Evolutionary conservation across 1,139 yeast genomes (phyloP).

Genomic region (Yamadazyma diddensiae): DNA sequence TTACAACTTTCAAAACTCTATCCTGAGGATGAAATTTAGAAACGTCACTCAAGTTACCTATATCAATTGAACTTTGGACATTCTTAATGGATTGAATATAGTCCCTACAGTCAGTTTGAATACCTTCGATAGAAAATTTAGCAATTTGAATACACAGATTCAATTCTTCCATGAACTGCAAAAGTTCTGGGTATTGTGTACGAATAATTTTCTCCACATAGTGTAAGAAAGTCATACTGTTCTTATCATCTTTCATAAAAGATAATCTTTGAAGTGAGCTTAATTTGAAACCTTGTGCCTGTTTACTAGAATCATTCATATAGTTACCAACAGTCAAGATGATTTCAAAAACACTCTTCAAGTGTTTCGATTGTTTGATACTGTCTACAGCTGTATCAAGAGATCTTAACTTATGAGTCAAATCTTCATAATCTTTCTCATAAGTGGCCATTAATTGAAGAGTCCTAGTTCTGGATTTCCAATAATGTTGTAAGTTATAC

Average conservation of each 20-base stretch:
- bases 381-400: slow-evolving; percentile 66
- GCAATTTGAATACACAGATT: slow-evolving; percentile 57
- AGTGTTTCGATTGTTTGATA: slow-evolving; percentile 54
- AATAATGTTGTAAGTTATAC: slow-evolving; percentile 72
- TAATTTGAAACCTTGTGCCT: slow-evolving; percentile 77
- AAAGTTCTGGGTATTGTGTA: slow-evolving; percentile 63
- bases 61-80: slow-evolving; percentile 68
- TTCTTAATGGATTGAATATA: slow-evolving; percentile 58
- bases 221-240: slow-evolving; percentile 75
- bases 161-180: slow-evolving; percentile 58
- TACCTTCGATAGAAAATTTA: slow-evolving; percentile 66
- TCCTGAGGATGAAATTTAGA: slow-evolving; percentile 75
- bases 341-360: slow-evolving; percentile 68
- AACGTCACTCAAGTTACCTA: slow-evolving; percentile 74
- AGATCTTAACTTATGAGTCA: slow-evolving; percentile 55
- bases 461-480: slow-evolving; percentile 79
- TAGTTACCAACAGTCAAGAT: slow-evolving; percentile 81
- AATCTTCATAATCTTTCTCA: slow-evolving; percentile 70
- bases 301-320: slow-evolving; percentile 78
- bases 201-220: slow-evolving; percentile 74
- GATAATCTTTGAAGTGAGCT: slow-evolving; percentile 72
- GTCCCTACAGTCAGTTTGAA: slow-evolving; percentile 59
- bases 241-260: slow-evolving; percentile 74
- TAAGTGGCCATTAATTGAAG: slow-evolving; percentile 56
- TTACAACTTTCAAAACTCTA: slow-evolving; percentile 56